Percentiles rank a stretch among this genome's conserved stretches.
These are phyloP conservation scores for Penicillium crystallinum DNA, from an alignment of 495 filamentous ascomycete genomes.

Conservation along the genomic window DNA sequence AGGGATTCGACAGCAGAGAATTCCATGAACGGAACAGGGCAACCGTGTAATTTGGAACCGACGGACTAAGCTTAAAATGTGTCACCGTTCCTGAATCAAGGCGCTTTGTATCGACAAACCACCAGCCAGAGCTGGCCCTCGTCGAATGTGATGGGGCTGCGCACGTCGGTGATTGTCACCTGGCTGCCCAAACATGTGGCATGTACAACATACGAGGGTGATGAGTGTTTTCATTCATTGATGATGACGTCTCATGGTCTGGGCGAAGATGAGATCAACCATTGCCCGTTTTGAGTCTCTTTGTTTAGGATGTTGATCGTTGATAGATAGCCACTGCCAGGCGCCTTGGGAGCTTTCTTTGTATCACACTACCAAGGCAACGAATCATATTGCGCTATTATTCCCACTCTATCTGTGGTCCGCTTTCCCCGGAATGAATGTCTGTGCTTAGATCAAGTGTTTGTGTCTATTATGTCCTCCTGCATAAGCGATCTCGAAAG, in stretches of 20 bases:
- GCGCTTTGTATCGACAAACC: constrained; percentile 1
- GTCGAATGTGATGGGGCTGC: constrained; percentile 1
- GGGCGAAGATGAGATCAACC: not conserved
- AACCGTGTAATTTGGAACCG: not conserved
- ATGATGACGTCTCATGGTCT: not conserved
- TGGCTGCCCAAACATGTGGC: constrained; percentile 1
- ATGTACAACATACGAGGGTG: not conserved
- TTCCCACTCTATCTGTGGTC: constrained; percentile 14
- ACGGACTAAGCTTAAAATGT: not conserved
- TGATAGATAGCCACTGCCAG: not conserved
- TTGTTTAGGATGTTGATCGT: constrained; percentile 1
- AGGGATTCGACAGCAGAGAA: not conserved
- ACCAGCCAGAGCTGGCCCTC: not conserved
- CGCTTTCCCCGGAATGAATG: constrained; percentile 12
- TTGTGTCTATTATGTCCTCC: constrained; percentile 1
- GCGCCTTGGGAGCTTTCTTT: not conserved
- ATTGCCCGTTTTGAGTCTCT: not conserved
- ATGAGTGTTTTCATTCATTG: not conserved
- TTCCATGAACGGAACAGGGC: not conserved
- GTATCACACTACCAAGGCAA: constrained; percentile 4
- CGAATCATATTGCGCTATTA: constrained; percentile 19
- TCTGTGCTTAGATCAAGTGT: constrained; percentile 2
- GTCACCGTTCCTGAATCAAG: not conserved
- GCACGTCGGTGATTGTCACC: not conserved
- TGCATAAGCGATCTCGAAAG: not conserved